Evolutionary conservation across 1,284 basidiomycete genomes (phyloP), one percentile per base, ranked within the genome.

Genomic region (Anthracocystis setariae): DNA sequence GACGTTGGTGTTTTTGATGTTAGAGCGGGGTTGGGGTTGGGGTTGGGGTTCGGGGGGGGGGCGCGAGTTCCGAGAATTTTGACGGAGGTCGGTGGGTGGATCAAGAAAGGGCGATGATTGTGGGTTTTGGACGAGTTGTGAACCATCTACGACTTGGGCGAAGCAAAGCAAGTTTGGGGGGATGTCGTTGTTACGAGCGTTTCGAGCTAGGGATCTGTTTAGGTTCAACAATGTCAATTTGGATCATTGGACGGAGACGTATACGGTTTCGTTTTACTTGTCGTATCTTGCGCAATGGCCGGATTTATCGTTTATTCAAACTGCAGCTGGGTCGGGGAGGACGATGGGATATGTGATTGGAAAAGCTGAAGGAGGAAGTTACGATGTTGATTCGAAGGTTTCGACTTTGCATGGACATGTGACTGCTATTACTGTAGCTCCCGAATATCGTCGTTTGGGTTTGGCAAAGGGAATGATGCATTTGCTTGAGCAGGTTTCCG

Each of bases 161-260:
- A n/a, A n/a, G n/a, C n/a, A n/a, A n/a, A n/a, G n/a, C n/a, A n/a
- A n/a, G n/a, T n/a, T n/a, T n/a, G n/a, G n/a, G n/a, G n/a, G n/a
- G n/a, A 94, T 94, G 92, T 92, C 91, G 77, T 83, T 92, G 35
- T 85, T 92, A 3, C 87, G 93, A 46, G 90, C 92, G 13, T 93
- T 95, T 85, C 87, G 87, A 77, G 92, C 92, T 15, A 88, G 89
- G 0, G 93, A 95, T 82, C 87, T 95, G 84, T 94, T 95, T 87
- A 90, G 87, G 74, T 94, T 94, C 85, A 95, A 95, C 83, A 92
- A 93, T 32, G 93, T 93, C 63, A 95, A 95, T 82, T 85, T 94
- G 78, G 93, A 95, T 83, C 86, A 93, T 53, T 95, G 92, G 91
- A 95, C 93, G 45, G 93, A 95, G 85, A 95, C 93, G 18, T 95